These are phyloP conservation scores for Canariomyces notabilis DNA, from an alignment of 2,329 filamentous ascomycete species.

Conservation along the genomic window DNA sequence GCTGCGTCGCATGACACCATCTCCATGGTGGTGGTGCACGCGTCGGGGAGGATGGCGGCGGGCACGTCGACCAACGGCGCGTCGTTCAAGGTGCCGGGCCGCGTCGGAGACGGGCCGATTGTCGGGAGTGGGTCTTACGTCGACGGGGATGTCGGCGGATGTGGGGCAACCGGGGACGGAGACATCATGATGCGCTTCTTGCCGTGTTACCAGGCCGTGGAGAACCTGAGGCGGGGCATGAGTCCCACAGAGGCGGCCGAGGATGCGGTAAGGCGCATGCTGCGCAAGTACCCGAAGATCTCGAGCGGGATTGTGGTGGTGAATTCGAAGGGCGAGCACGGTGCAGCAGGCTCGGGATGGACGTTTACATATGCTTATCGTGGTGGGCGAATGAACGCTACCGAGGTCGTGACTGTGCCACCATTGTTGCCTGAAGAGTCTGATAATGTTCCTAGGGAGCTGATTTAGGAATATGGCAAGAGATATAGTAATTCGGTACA, in stretches of 20 bases:
- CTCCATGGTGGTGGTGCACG: slow-evolving; percentile 45
- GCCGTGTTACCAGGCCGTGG: slow-evolving; percentile 54
- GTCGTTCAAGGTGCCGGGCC: slow-evolving; percentile 48
- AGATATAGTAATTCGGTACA: no score
- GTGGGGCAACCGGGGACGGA: slow-evolving; percentile 52
- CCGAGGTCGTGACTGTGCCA: slow-evolving; percentile 40
- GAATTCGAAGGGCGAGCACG: slow-evolving; percentile 44
- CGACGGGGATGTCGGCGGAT: slow-evolving; percentile 49
- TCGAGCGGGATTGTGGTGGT: slow-evolving; percentile 49
- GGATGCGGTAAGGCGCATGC: slow-evolving; percentile 46
- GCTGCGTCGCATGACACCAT: slow-evolving; percentile 48
- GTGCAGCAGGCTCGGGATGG: slow-evolving; percentile 49
- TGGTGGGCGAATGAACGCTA: slow-evolving; percentile 42
- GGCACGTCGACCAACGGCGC: slow-evolving; percentile 54
- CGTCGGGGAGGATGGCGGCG: slow-evolving; percentile 44
- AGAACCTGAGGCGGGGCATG: slow-evolving; percentile 47
- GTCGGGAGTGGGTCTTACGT: slow-evolving; percentile 51
- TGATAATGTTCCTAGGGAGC: no score
- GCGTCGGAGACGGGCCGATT: slow-evolving; percentile 53
- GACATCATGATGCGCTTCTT: slow-evolving; percentile 55
- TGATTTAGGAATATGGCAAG: no score
- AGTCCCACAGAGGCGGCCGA: slow-evolving; percentile 43
- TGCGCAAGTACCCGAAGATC: slow-evolving; percentile 42
- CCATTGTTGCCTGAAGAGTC: no score
- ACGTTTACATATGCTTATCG: slow-evolving; percentile 50